Conservation (phyloP, 257 asterid species). For the Capsicum chinense region DNA sequence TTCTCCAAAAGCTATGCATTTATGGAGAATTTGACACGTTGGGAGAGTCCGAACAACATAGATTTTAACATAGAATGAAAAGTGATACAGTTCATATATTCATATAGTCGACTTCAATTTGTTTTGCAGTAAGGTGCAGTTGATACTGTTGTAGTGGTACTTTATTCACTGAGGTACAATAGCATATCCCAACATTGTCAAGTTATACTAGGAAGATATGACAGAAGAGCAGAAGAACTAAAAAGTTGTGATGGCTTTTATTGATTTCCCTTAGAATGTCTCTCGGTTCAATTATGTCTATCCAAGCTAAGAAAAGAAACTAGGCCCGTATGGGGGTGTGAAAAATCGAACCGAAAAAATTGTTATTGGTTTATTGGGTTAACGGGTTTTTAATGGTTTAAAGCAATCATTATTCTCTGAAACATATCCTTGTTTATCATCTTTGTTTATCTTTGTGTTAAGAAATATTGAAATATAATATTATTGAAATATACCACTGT, state of each 20-base stretch:
- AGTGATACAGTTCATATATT: neutral
- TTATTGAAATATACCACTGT: too few species aligned
- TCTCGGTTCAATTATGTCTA: neutral
- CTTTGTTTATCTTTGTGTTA: too few species aligned
- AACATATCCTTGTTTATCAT: too few species aligned
- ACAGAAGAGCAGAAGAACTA: neutral
- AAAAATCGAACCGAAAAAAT: too few species aligned
- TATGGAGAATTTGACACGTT: neutral
- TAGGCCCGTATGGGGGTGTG: too few species aligned
- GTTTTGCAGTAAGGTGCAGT: neutral
- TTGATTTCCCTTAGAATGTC: neutral
- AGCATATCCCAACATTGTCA: neutral
- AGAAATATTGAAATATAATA: too few species aligned
- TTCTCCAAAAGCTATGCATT: neutral
- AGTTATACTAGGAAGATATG: neutral
- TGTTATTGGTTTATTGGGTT: too few species aligned
- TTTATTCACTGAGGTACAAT: neutral
- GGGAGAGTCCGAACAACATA: neutral
- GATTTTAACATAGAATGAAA: neutral
- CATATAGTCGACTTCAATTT: neutral
- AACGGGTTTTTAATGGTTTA: too few species aligned
- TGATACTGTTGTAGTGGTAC: neutral
- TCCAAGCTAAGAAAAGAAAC: neutral
- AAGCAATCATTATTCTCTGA: too few species aligned
- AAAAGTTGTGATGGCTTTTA: neutral